A percentile compares a stretch with the other conserved stretches of the same genome.
phyloP scores from a whole-genome alignment of 2,329 filamentous ascomycete species.

The Colletotrichum graminicola region DNA sequence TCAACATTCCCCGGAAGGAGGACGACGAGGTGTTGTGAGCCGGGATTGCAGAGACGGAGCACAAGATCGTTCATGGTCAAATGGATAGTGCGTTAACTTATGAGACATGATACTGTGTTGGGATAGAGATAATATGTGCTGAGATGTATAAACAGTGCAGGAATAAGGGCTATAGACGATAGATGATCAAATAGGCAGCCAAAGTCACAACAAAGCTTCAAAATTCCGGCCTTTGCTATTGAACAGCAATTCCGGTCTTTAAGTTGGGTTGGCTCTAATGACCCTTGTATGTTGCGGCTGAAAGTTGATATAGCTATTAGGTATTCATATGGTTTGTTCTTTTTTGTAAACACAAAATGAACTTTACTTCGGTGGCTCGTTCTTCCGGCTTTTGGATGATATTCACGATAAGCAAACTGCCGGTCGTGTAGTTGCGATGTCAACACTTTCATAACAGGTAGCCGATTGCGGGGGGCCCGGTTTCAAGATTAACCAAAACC shows the following conservation, averaged over 20 bases:
- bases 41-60: not conserved
- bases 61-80: no score
- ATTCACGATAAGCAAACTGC: no score
- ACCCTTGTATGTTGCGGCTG: not conserved
- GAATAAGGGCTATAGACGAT: not conserved
- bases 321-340: no score
- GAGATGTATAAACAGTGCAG: not conserved
- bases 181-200: not conserved
- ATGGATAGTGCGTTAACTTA: not conserved
- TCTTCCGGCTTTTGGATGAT: no score
- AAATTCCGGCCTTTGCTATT: no score
- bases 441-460: no score
- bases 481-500: not conserved
- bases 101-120: not conserved
- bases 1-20: conserved; percentile 31
- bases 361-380: no score
- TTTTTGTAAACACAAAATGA: no score
- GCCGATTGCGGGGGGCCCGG: no score
- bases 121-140: not conserved
- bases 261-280: not conserved
- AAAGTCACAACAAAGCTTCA: not conserved
- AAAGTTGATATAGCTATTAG: no score
- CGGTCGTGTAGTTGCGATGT: no score
- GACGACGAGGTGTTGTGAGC: not conserved
- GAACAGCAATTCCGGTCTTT: not conserved